Conservation (phyloP, 2,329 filamentous ascomycete species). For the Claviceps sp. region DNA sequence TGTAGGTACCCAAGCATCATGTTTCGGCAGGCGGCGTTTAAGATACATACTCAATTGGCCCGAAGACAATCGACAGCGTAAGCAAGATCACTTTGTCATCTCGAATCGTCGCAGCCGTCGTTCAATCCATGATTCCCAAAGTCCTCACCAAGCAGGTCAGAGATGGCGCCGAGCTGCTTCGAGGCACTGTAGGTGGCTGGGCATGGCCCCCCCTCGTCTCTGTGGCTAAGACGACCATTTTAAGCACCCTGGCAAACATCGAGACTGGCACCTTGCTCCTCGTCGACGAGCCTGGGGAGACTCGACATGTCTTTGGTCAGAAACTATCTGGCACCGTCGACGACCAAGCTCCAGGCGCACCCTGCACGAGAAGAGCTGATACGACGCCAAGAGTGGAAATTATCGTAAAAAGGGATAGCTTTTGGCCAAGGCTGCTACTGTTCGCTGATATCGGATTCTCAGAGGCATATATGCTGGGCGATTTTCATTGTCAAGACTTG, state of each 20-base stretch:
- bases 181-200: conserved; percentile 28
- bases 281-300: conserved; percentile 30
- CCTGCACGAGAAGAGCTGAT: conserved; percentile 20
- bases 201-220: conserved; percentile 34
- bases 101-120: background rate
- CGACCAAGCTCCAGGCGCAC: conserved; percentile 21
- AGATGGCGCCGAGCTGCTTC: conserved; percentile 21
- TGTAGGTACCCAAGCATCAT: background rate
- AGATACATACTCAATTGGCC: too few species aligned
- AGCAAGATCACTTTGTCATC: background rate
- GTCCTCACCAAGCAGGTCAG: conserved; percentile 2
- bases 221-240: conserved; percentile 31
- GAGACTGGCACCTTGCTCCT: conserved; percentile 34
- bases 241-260: conserved; percentile 32
- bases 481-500: conserved; percentile 53
- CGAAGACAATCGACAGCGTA: background rate
- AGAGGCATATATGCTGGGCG: conserved; percentile 60
- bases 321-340: conserved; percentile 25
- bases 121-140: conserved; percentile 1
- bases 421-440: conserved; percentile 55
- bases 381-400: conserved; percentile 36
- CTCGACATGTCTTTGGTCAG: conserved; percentile 31
- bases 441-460: conserved; percentile 67
- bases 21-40: background rate
- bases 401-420: conserved; percentile 49